Conservation (phyloP, 495 filamentous ascomycete species). For the Jackrogersella multiformis region DNA sequence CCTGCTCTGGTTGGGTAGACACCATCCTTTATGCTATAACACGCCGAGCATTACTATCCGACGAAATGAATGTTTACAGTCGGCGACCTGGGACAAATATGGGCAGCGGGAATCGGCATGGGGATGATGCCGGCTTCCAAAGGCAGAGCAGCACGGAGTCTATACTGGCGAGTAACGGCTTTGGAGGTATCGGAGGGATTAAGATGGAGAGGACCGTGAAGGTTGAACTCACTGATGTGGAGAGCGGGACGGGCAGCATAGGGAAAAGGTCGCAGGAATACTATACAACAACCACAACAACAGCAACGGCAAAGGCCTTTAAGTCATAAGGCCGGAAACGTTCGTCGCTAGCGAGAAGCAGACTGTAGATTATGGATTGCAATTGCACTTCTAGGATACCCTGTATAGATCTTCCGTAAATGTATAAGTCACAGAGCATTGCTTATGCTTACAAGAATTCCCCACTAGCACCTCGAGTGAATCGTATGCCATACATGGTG, state of each 20-base stretch:
- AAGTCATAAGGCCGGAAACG: conserved; percentile 9
- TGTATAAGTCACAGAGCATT: too few species aligned
- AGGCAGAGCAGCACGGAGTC: conserved; percentile 35
- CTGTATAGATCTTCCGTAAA: too few species aligned
- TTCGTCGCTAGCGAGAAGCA: neutral
- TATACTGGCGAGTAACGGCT: conserved; percentile 24
- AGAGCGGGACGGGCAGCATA: conserved; percentile 9
- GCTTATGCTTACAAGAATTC: too few species aligned
- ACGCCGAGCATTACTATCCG: conserved; percentile 55
- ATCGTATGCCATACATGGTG: too few species aligned
- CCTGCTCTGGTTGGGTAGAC: conserved; percentile 71
- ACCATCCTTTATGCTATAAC: conserved; percentile 71
- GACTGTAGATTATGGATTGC: conserved; percentile 1
- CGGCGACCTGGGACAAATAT: conserved; percentile 4
- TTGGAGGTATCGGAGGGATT: conserved; percentile 23
- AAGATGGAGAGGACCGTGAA: conserved; percentile 37
- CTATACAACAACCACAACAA: conserved; percentile 27
- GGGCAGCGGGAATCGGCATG: neutral
- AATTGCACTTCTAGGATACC: too few species aligned
- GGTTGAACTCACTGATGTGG: conserved; percentile 33
- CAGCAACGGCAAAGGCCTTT: conserved; percentile 24
- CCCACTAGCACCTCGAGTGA: too few species aligned
- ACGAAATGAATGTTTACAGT: conserved; percentile 32
- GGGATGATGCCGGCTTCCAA: conserved; percentile 26
- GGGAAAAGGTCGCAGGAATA: conserved; percentile 4